These are phyloP conservation scores for Dipodascopsis tothii DNA, from an alignment of 805 yeast genomes.

Conservation along the genomic window DNA sequence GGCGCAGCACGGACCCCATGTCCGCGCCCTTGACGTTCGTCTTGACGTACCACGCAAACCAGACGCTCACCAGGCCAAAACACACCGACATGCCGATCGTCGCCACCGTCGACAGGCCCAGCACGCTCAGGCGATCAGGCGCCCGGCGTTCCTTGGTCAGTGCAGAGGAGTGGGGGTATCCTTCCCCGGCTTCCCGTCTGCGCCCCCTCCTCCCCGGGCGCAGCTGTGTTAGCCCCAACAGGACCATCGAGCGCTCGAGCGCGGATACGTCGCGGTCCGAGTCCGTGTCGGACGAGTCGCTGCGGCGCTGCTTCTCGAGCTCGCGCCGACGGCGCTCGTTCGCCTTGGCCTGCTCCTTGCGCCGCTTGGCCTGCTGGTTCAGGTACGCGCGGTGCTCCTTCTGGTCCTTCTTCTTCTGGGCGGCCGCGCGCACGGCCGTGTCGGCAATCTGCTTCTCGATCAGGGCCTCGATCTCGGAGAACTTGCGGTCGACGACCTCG, in stretches of 20 bases:
- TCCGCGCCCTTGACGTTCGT: background rate
- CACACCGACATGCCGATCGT: slow-evolving; percentile 14
- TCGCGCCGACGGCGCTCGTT: background rate
- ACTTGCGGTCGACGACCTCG: slow-evolving; percentile 8
- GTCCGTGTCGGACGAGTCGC: background rate
- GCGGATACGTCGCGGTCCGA: background rate
- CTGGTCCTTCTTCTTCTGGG: slow-evolving; percentile 4
- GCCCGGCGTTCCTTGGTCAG: background rate
- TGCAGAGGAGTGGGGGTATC: background rate
- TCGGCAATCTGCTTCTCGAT: slow-evolving; percentile 9
- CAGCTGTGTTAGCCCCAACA: no score
- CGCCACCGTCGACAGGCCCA: background rate
- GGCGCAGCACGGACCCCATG: background rate
- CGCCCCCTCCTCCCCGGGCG: no score
- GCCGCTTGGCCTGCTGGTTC: background rate
- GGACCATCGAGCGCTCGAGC: background rate
- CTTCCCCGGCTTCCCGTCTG: background rate
- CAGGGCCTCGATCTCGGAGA: slow-evolving; percentile 5
- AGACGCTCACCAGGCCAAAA: slow-evolving; percentile 15
- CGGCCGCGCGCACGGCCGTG: slow-evolving; percentile 5
- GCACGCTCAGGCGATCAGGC: background rate
- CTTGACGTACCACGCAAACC: slow-evolving; percentile 13
- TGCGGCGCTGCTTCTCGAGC: background rate
- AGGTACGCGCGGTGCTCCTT: background rate
- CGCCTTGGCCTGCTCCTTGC: background rate